Evolutionary conservation across 2,329 filamentous ascomycete species (phyloP).

Genomic region (Beauveria varroae): DNA sequence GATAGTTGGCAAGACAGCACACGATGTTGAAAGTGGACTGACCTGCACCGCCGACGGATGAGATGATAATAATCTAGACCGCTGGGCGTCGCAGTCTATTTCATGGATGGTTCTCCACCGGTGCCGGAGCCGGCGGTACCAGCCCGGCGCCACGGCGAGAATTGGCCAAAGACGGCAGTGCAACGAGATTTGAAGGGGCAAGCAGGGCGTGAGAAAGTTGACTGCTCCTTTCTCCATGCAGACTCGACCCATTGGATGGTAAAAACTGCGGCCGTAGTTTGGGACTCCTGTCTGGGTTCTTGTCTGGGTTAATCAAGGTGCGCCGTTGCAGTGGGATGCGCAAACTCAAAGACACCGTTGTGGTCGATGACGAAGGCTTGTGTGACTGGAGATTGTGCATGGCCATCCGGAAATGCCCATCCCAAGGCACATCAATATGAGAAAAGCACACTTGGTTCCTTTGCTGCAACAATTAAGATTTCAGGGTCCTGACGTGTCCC

Average conservation of each 20-base stretch:
- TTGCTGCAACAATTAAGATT: background rate
- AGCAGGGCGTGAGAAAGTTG: background rate
- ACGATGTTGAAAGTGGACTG: background rate
- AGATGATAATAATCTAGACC: background rate
- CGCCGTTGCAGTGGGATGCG: background rate
- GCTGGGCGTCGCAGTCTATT: background rate
- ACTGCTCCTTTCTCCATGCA: background rate
- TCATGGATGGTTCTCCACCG: background rate
- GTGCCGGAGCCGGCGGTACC: conserved; percentile 5
- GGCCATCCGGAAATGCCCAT: background rate
- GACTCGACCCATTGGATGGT: background rate
- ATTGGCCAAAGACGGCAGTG: background rate
- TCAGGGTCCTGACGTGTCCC: background rate
- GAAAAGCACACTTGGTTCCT: background rate
- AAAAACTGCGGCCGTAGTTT: no score
- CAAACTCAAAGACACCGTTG: background rate
- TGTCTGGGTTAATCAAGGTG: background rate
- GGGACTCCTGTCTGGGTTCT: no score
- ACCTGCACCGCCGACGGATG: background rate
- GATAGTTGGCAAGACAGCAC: background rate
- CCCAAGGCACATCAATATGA: background rate
- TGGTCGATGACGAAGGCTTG: background rate
- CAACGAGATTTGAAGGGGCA: background rate
- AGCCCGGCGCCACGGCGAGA: conserved; percentile 1
- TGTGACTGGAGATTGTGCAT: background rate